A percentile compares a stretch with the other conserved stretches of the same genome.
Evolutionary conservation across 306 rosid species (phyloP).

Genomic region (Leucaena leucocephala): DNA sequence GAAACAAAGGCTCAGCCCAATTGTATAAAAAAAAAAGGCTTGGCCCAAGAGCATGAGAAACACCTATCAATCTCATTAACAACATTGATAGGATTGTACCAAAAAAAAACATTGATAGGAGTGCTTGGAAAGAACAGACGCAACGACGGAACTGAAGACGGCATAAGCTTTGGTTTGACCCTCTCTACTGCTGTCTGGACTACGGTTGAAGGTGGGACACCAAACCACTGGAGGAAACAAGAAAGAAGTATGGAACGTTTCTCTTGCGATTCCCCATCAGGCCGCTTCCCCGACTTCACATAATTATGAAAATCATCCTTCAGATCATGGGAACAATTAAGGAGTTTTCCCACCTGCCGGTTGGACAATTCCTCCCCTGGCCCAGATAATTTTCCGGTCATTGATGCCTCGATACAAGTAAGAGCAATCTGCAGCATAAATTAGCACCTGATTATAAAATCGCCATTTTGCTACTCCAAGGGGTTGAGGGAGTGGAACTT

Average conservation of each 20-base stretch:
- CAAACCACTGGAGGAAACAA: constrained; percentile 67
- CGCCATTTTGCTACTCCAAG: neutral
- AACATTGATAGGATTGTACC: no score
- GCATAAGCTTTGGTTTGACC: constrained; percentile 59
- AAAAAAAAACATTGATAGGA: constrained; percentile 57
- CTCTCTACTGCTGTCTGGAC: constrained; percentile 53
- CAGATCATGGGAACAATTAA: constrained; percentile 51
- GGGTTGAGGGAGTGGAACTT: neutral
- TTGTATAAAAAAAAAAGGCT: no score
- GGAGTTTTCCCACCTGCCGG: constrained; percentile 17
- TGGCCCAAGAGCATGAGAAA: constrained; percentile 42
- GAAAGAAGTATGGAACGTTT: constrained; percentile 70
- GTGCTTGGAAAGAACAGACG: constrained; percentile 75
- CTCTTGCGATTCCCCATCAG: constrained; percentile 55
- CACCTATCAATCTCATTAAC: constrained; percentile 64
- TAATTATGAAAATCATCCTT: constrained; percentile 69
- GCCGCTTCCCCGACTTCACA: constrained; percentile 76
- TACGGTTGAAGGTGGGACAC: constrained; percentile 66
- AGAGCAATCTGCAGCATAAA: constrained; percentile 73
- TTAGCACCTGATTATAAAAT: neutral
- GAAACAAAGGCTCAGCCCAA: no score
- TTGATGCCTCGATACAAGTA: constrained; percentile 72
- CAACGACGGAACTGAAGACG: constrained; percentile 71
- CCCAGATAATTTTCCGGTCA: constrained; percentile 15
- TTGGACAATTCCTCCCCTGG: constrained; percentile 7